Conservation (phyloP, 345 rosid genomes). For the Viola odorata region DNA sequence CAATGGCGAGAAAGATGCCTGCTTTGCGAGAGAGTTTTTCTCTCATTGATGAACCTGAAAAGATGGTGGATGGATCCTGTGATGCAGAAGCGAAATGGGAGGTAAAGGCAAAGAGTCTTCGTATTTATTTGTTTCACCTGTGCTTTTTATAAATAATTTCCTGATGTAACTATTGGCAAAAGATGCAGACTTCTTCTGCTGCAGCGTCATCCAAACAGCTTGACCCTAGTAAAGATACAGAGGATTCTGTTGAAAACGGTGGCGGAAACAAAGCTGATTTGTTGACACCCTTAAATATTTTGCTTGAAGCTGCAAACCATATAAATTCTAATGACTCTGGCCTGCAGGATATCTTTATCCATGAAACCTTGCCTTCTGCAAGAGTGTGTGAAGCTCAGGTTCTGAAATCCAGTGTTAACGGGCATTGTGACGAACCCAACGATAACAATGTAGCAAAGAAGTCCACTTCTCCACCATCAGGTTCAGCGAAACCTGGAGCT, state of each 20-base stretch:
- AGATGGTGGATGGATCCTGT: conserved; percentile 16
- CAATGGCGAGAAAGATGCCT: conserved; percentile 12
- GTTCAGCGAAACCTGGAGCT: conserved; percentile 15
- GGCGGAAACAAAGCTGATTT: conserved; percentile 23
- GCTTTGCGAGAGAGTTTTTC: conserved; percentile 5
- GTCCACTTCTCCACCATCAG: conserved; percentile 13
- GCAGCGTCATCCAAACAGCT: too few species aligned
- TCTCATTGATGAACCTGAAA: conserved; percentile 5
- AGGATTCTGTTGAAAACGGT: conserved; percentile 4
- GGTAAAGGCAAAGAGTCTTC: too few species aligned
- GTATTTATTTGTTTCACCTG: too few species aligned
- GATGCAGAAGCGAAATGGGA: conserved; percentile 3
- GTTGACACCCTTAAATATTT: conserved; percentile 26
- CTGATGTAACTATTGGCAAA: too few species aligned
- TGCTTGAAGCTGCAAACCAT: conserved; percentile 24
- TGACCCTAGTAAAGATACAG: conserved; percentile 16
- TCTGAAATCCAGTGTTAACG: conserved; percentile 12
- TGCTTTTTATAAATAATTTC: too few species aligned
- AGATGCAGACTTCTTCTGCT: too few species aligned
- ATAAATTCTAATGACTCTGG: conserved; percentile 18
- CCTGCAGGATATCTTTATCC: conserved; percentile 11
- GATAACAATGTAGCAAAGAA: conserved; percentile 18
- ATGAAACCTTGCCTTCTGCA: conserved; percentile 6
- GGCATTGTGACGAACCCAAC: conserved; percentile 16
- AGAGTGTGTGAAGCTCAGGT: conserved; percentile 13